Conservation (phyloP, 73 alveolate species). For the Diophrys sp. region DNA sequence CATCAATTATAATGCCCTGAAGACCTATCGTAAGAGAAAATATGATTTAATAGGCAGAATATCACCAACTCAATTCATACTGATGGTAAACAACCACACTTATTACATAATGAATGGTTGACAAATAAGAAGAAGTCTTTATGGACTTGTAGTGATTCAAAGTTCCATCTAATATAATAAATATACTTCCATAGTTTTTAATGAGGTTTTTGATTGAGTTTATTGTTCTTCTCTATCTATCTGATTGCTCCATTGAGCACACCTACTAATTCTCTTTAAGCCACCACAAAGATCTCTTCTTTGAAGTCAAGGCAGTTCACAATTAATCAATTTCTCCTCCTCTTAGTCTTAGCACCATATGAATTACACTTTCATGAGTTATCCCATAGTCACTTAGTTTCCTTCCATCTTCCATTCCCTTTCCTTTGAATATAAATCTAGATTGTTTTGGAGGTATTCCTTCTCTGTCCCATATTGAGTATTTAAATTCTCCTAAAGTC, state of each 20-base stretch:
- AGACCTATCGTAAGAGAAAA: no score
- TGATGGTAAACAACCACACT: no score
- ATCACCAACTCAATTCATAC: no score
- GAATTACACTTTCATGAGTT: conserved; percentile 1
- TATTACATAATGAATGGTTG: no score
- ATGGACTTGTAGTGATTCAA: not conserved
- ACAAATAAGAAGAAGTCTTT: not conserved
- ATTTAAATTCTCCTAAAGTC: conserved; percentile 1
- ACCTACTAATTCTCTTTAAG: not conserved
- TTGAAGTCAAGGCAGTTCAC: not conserved
- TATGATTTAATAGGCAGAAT: no score
- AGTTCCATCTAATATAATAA: not conserved
- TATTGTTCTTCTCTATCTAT: not conserved
- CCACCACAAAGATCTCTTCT: not conserved
- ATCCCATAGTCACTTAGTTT: conserved; percentile 17
- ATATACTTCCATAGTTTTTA: not conserved
- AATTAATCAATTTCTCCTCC: no score
- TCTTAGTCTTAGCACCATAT: conserved; percentile 31
- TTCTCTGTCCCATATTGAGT: conserved; percentile 17
- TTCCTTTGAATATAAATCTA: conserved; percentile 28
- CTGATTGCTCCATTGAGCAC: not conserved
- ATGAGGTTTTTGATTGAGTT: not conserved
- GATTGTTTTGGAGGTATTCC: conserved; percentile 37
- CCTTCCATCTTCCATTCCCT: conserved; percentile 12
- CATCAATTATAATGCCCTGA: no score